Evolutionary conservation across 2,329 filamentous ascomycete genomes (phyloP), one percentile per base, ranked within the genome.

Genomic region (Penicillium concentricum): DNA sequence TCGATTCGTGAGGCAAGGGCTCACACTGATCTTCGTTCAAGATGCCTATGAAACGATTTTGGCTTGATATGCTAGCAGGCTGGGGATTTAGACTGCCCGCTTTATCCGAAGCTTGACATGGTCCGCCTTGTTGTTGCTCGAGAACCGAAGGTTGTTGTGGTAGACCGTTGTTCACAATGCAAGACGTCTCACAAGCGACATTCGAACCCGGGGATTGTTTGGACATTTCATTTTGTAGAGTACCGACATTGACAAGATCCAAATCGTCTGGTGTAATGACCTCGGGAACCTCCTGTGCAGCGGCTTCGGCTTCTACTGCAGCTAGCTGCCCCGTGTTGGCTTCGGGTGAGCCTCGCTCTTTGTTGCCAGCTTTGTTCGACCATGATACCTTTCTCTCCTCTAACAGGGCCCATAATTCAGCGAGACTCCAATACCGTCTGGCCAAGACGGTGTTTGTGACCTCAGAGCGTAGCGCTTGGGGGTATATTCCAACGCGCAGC

Each of bases 361-460:
- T 26, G 9, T 24, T 53, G 20, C 6, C 30, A 8, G 44, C 22
- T 22, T 56, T 24, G 16, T 26, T 18, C 16, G 46, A 32, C 63
- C 64, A 64, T 8, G 35, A 46, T 24, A n/a, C 24, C 24, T 58
- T 62, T 45, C 65, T 62, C 32, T 58, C 51, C 12, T 63, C 41
- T 35, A 69, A 44, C 12, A 67, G 37, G 2, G 6, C 6, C 51
- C 64, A 63, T 34, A 72, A 54, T n/a, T 70, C 62, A 8, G 68
- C 56, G 6, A 71, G 50, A 39, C 52, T 63, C 61, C 59, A 67
- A 38, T 67, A 64, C 10, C 38, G 51, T 45, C 45, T 61, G 7
- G 6, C n/a, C 13, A 46, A 16, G 9, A 20, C 34, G 1, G 13
- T 12, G 6, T 18, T 9, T 24, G 42, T 34, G 8, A 15, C 34